Base-by-base conservation (phyloP, 192 early-diverging fungal genomes). In the Allomyces macrogynus region DNA sequence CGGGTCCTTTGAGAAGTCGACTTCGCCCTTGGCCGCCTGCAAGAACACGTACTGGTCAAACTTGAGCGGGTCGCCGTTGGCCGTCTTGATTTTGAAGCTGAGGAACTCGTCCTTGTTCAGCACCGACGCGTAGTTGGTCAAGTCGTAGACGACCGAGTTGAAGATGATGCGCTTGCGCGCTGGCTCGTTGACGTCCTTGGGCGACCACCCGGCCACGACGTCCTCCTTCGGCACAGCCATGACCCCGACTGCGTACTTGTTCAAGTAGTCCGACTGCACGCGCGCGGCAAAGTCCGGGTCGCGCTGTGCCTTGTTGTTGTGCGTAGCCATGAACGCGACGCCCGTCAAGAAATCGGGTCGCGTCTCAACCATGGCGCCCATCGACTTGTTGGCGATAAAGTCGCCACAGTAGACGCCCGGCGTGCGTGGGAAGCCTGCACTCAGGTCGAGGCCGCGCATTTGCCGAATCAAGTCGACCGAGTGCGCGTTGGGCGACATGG, bases 91-190 rank as follows among this genome's bases (percentile, higher is more conserved):
- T 14, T 14, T 1, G 49, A 20, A 20, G 12, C 12, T n/a, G 16
- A 57, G 20, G 12, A 57, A 57, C 49, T 57, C 12, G 16, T 57
- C 20, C 16, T 57, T n/a, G 49, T n/a, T 14, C 1, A n/a, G 49
- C 8, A 20, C 12, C 49, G 20, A 57, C 16, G 12, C 12, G 69
- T 90, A 90, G 32, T 67, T 68, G 12, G 87, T 81, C 60, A 90
- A 64, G 65, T 90, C 89, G 63, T 82, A 90, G 27, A 90, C 78
- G 65, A 85, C 77, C 65, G 78, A 75, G 64, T 87, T 75, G 61
- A 89, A 70, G 27, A 89, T 84, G 63, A 84, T 84, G 71, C 78
- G 81, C 60, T 61, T 69, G 43, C 68, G 81, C 57, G 65, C 69
- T 16, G 20, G 12, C 16, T 57, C 49, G 49, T 57, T 57, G 16